Conservation (phyloP, 352 stramenopile species). For the Phytophthora agathidicida region DNA sequence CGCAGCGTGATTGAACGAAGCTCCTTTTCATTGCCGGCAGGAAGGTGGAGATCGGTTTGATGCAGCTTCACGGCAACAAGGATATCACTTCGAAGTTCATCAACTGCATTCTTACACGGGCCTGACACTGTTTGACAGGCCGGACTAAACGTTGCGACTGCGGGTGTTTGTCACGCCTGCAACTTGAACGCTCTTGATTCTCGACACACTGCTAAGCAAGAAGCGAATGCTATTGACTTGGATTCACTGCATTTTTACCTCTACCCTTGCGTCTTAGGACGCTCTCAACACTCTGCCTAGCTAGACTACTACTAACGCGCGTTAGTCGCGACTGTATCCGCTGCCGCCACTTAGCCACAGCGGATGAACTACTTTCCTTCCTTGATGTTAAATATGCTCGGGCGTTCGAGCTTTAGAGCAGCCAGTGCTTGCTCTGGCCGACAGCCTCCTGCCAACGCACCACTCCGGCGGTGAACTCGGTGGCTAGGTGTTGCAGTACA, state of each 20-base stretch:
- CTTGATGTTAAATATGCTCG: constrained; percentile 41
- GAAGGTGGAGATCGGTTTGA: background rate
- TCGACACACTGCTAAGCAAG: too few relatives aligned
- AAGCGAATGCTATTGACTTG: too few relatives aligned
- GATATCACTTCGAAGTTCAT: constrained; percentile 2
- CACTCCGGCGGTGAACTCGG: constrained; percentile 26
- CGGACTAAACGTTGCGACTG: background rate
- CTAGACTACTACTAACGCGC: constrained; percentile 29
- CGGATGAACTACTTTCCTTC: constrained; percentile 32
- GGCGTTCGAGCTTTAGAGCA: constrained; percentile 21
- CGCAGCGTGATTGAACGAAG: constrained; percentile 13
- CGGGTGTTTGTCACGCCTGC: background rate
- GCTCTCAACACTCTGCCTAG: constrained; percentile 29
- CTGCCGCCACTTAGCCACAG: background rate
- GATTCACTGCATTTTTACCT: too few relatives aligned
- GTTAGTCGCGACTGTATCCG: constrained; percentile 35
- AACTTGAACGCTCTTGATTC: background rate
- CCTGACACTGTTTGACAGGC: constrained; percentile 17
- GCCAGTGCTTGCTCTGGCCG: constrained; percentile 34
- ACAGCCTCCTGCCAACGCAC: constrained; percentile 52
- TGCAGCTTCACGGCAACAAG: background rate
- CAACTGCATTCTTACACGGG: background rate
- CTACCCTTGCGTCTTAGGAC: constrained; percentile 13
- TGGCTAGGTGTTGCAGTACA: constrained; percentile 21
- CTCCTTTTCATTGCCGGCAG: constrained; percentile 18